Evolutionary conservation across 352 stramenopile genomes (phyloP).

Genomic region (Globisporangium yorkense): DNA sequence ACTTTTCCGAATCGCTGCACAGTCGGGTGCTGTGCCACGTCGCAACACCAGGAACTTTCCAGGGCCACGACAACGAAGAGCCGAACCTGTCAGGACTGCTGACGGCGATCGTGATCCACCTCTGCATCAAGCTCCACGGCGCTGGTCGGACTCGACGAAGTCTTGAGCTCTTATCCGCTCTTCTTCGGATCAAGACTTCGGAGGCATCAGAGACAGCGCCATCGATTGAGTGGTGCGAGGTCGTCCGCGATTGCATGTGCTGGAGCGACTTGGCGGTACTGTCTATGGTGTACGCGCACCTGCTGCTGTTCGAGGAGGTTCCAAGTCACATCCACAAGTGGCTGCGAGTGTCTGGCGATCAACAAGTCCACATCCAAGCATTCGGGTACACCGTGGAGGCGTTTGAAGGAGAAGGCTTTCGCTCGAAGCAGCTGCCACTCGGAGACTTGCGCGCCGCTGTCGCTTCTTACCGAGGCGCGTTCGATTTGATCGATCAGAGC

Average conservation of each 20-base stretch:
- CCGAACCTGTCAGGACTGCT: conserved; percentile 9
- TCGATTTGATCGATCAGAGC: conserved; percentile 3
- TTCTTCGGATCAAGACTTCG: conserved; percentile 1
- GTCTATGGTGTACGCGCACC: conserved; percentile 8
- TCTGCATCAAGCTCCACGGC: conserved; percentile 13
- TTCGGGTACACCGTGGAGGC: conserved; percentile 8
- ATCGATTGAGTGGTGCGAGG: conserved; percentile 9
- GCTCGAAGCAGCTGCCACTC: neutral
- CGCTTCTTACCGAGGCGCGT: conserved; percentile 1
- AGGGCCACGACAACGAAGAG: neutral
- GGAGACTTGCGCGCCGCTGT: neutral
- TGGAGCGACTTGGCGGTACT: conserved; percentile 8
- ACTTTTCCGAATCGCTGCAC: conserved; percentile 10
- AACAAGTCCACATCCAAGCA: conserved; percentile 3
- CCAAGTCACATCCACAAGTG: conserved; percentile 12
- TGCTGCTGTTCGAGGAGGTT: conserved; percentile 13
- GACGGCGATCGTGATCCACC: conserved; percentile 11
- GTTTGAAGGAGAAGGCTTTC: neutral
- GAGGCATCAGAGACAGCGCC: neutral
- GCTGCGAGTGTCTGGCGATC: conserved; percentile 8
- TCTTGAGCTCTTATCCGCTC: conserved; percentile 8
- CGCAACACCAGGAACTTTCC: conserved; percentile 3
- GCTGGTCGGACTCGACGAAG: conserved; percentile 1
- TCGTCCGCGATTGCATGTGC: conserved; percentile 5
- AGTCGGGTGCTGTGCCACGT: conserved; percentile 11